Conservation (phyloP, 352 stramenopile genomes). For the Plasmopara muralis region DNA sequence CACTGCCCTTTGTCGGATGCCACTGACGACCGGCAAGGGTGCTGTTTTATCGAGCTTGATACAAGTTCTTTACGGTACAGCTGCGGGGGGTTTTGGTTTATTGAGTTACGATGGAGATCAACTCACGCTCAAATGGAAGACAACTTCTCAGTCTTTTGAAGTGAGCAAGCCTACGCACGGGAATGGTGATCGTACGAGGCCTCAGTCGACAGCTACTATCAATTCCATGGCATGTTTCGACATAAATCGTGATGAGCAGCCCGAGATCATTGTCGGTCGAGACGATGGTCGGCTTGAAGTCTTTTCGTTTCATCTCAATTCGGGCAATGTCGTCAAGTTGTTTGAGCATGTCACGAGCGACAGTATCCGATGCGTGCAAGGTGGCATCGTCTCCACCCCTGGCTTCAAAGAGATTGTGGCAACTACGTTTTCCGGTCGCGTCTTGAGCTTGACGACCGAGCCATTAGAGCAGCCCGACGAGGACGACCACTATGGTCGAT, state of each 20-base stretch:
- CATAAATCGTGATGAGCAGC: conserved; percentile 72
- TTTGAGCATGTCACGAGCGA: conserved; percentile 68
- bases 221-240: conserved; percentile 77
- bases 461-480: conserved; percentile 64
- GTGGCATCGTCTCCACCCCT: conserved; percentile 58
- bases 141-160: conserved; percentile 18
- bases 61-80: conserved; percentile 68
- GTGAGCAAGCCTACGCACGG: conserved; percentile 6
- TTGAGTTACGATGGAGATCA: conserved; percentile 69
- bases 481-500: conserved; percentile 71
- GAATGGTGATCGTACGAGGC: conserved; percentile 9
- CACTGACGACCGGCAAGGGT: conserved; percentile 13
- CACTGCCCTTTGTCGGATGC: conserved; percentile 41
- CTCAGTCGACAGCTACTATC: conserved; percentile 35
- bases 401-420: conserved; percentile 72
- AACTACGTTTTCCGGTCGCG: conserved; percentile 69
- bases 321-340: conserved; percentile 46
- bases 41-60: conserved; percentile 15
- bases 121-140: conserved; percentile 68
- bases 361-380: conserved; percentile 69
- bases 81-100: conserved; percentile 45
- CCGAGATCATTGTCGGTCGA: conserved; percentile 69
- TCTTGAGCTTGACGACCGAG: conserved; percentile 81
- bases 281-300: conserved; percentile 79
- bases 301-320: conserved; percentile 44